These are phyloP conservation scores for Jaltomata sinuosa DNA, from an alignment of 257 asterid species.

Conservation along the genomic window DNA sequence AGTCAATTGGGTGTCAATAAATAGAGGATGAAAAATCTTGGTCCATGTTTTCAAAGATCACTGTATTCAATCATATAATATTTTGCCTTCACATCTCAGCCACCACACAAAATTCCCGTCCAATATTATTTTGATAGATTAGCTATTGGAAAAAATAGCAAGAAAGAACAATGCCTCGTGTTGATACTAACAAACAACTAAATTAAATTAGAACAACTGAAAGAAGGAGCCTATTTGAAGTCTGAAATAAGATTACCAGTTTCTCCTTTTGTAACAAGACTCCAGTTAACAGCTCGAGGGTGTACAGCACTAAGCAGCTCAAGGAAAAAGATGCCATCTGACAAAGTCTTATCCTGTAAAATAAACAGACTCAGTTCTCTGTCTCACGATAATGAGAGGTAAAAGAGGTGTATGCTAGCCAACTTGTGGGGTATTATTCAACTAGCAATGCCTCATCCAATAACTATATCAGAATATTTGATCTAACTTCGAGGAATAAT, in stretches of 20 bases:
- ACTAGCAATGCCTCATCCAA: background rate
- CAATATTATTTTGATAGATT: background rate
- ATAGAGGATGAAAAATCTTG: background rate
- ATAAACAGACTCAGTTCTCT: background rate
- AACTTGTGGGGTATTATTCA: background rate
- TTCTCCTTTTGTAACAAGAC: constrained; percentile 87
- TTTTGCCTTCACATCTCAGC: background rate
- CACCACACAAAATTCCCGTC: background rate
- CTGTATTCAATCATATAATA: background rate
- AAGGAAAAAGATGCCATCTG: constrained; percentile 77
- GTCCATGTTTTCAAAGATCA: background rate
- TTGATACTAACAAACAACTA: background rate
- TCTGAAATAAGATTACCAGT: constrained; percentile 39
- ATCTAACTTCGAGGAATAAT: background rate
- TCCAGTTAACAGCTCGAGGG: constrained; percentile 97
- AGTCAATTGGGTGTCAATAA: background rate
- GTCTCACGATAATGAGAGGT: background rate
- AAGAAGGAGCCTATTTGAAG: background rate
- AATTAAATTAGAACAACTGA: background rate
- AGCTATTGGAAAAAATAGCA: background rate
- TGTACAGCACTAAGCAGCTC: constrained; percentile 94
- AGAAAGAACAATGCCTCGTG: background rate
- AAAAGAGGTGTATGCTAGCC: background rate
- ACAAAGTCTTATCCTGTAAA: constrained; percentile 81
- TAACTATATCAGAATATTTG: background rate